Conservation (phyloP, 2,329 filamentous ascomycete genomes). For the Ascosphaera aggregata region DNA sequence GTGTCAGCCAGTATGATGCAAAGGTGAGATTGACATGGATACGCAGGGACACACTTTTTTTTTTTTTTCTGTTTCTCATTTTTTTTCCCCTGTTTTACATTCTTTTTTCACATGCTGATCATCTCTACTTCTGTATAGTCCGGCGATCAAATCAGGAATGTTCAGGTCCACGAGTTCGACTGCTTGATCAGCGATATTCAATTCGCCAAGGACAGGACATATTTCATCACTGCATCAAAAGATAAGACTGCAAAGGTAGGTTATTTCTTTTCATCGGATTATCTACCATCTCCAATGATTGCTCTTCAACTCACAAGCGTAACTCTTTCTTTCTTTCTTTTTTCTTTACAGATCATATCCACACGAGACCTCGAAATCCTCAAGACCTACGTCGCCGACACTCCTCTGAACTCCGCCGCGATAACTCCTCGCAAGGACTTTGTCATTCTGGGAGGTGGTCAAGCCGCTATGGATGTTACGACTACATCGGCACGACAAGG, state of each 20-base stretch:
- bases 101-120: background rate
- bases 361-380: constrained; percentile 70
- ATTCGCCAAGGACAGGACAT: constrained; percentile 81
- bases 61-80: background rate
- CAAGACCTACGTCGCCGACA: constrained; percentile 83
- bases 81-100: background rate
- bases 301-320: background rate
- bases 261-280: no score
- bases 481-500: constrained; percentile 83
- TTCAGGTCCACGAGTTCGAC: constrained; percentile 68
- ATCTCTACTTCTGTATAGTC: constrained; percentile 22
- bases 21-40: constrained; percentile 50
- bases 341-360: constrained; percentile 43
- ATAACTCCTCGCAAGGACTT: constrained; percentile 95
- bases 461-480: constrained; percentile 97
- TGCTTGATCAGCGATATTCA: constrained; percentile 75
- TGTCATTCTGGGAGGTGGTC: constrained; percentile 91
- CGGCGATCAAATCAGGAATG: constrained; percentile 60
- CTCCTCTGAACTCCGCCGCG: constrained; percentile 82
- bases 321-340: constrained; percentile 1
- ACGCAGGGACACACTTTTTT: constrained; percentile 10
- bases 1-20: constrained; percentile 69
- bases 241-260: constrained; percentile 85
- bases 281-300: background rate
- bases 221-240: constrained; percentile 96